phyloP scores from a whole-genome alignment of 352 stramenopile genomes.

The Blastocystis sp. region DNA sequence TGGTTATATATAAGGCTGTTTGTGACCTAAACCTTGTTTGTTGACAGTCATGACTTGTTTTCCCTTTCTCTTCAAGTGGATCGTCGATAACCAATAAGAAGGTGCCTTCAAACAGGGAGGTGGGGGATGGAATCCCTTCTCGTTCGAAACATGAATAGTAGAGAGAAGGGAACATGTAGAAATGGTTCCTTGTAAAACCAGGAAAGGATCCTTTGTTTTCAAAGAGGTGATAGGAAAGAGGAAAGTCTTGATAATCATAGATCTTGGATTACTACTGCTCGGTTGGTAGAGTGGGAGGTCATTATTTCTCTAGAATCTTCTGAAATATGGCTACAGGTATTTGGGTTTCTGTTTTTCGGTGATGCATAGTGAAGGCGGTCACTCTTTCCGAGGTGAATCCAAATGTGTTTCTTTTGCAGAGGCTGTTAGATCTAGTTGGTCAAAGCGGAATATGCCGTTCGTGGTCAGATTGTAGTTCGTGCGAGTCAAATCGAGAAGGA shows the following conservation, averaged over 20 bases:
- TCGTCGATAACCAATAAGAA: not conserved
- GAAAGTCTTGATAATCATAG: too few species aligned
- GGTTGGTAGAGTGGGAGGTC: too few species aligned
- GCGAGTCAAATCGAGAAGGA: slow-evolving; percentile 67
- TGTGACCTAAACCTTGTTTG: slow-evolving; percentile 1
- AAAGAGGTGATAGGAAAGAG: too few species aligned
- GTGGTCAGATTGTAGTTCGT: slow-evolving; percentile 71
- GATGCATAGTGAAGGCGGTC: not conserved
- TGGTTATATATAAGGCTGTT: slow-evolving; percentile 35
- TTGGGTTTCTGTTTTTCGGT: not conserved
- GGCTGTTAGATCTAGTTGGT: slow-evolving; percentile 60
- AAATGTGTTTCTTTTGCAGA: not conserved
- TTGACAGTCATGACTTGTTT: not conserved
- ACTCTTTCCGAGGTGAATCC: slow-evolving; percentile 47
- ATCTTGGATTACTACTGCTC: too few species aligned
- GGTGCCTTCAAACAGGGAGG: too few species aligned
- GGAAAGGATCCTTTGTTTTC: too few species aligned
- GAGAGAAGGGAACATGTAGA: too few species aligned
- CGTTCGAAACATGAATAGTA: not conserved
- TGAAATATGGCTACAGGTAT: not conserved
- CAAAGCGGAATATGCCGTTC: slow-evolving; percentile 77
- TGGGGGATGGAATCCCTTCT: not conserved
- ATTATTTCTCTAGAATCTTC: too few species aligned
- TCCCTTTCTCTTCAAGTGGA: not conserved
- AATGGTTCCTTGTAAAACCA: too few species aligned